Evolutionary conservation across 2,329 filamentous ascomycete species (phyloP), one percentile per base, ranked within the genome.

Genomic region (Fusarium devonianum): DNA sequence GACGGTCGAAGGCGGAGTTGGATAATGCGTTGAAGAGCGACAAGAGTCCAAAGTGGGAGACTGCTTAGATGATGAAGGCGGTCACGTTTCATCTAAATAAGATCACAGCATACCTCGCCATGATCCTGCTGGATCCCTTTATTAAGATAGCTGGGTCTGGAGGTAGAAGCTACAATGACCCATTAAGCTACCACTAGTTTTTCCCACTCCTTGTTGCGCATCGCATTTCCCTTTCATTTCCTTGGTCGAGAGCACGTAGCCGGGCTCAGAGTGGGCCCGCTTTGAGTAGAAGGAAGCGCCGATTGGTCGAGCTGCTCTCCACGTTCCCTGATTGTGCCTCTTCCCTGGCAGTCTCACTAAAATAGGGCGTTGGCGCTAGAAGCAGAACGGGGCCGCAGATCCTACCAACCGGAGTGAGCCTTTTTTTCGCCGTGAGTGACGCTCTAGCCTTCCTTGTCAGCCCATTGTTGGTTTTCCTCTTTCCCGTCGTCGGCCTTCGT

Each of bases 181-280:
- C 29, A 30, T 41, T 7, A 12, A 13, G 6, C n/a, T n/a, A 29
- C n/a, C 21, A 18, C 28, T 41, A 18, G 17, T 30, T 32, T 42
- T 42, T 26, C 39, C 39, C 39, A 19, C 38, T 33, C 21, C 22
- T 23, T n/a, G n/a, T 30, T 30, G 38, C 29, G 7, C 16, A 5
- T 17, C 13, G 28, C 28, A 29, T 8, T 14, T 13, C 13, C n/a
- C n/a, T 18, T 13, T 37, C 32, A 32, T 25, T 54, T 55, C 44
- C 52, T 50, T 55, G 50, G 38, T 55, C 50, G 19, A 22, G 38
- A 50, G 37, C 38, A 33, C 25, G 32, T 30, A 54, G 28, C 36
- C 21, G 49, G 38, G 50, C 44, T 34, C 34, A 28, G 26, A 22
- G 30, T 22, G 13, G 7, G 18, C n/a, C 16, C 19, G n/a, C n/a